These are phyloP conservation scores for Cladorrhinum sp. DNA, from an alignment of 2,329 filamentous ascomycete genomes.

Conservation along the genomic window DNA sequence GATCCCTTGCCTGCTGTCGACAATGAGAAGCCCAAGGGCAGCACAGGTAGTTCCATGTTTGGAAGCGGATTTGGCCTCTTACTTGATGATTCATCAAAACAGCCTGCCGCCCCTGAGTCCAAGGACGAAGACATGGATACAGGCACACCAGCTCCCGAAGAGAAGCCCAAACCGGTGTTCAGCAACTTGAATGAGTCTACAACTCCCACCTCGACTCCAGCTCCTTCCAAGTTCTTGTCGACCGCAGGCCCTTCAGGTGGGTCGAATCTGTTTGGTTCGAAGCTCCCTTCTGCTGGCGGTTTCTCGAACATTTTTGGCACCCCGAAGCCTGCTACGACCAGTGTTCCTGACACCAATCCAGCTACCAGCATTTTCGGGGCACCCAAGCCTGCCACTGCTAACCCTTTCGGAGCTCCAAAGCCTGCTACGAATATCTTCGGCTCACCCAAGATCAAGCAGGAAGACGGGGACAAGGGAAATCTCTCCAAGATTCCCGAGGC, in stretches of 20 bases:
- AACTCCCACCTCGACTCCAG: slow-evolving; percentile 52
- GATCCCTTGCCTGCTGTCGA: slow-evolving; percentile 62
- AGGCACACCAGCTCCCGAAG: slow-evolving; percentile 32
- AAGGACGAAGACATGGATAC: slow-evolving; percentile 56
- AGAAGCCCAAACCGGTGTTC: slow-evolving; percentile 37
- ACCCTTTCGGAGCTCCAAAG: slow-evolving; percentile 22
- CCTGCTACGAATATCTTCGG: slow-evolving; percentile 11
- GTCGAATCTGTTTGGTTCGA: slow-evolving; percentile 28
- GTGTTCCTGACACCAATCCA: slow-evolving; percentile 27
- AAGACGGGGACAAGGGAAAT: slow-evolving; percentile 34
- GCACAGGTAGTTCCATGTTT: slow-evolving; percentile 53
- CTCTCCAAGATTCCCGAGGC: slow-evolving; percentile 31
- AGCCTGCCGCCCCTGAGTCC: slow-evolving; percentile 29
- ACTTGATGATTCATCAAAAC: slow-evolving; percentile 46
- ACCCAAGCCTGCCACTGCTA: neutral
- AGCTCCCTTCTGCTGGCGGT: slow-evolving; percentile 21
- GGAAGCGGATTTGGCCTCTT: slow-evolving; percentile 59
- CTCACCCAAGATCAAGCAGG: slow-evolving; percentile 35
- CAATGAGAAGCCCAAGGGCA: slow-evolving; percentile 45
- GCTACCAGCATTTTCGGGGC: slow-evolving; percentile 8
- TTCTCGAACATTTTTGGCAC: slow-evolving; percentile 29
- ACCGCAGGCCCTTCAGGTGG: slow-evolving; percentile 34
- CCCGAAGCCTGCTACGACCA: slow-evolving; percentile 28
- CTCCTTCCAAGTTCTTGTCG: slow-evolving; percentile 45
- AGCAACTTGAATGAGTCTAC: slow-evolving; percentile 36